These are phyloP conservation scores for Carex scoparia DNA, from an alignment of 176 grass and related monocot genomes.

Conservation along the genomic window DNA sequence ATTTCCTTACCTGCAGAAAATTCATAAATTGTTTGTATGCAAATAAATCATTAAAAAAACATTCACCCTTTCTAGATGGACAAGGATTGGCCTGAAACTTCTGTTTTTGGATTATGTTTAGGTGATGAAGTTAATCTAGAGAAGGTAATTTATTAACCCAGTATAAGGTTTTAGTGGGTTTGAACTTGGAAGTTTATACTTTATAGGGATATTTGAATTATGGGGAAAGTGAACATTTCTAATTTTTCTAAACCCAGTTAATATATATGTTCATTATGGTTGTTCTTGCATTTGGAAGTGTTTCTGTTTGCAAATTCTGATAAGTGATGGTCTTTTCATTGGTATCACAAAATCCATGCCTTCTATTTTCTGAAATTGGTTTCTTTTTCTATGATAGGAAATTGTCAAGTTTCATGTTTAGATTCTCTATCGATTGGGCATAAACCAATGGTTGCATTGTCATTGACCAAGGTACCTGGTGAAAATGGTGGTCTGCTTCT, in stretches of 20 bases:
- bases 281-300: not conserved
- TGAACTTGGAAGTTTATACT: not conserved
- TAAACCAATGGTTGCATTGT: slow-evolving; percentile 98
- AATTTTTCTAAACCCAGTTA: not conserved
- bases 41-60: not conserved
- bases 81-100: not conserved
- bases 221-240: not conserved
- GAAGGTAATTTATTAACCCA: not conserved
- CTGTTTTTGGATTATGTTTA: not conserved
- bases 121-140: not conserved
- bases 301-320: not conserved
- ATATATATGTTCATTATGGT: not conserved
- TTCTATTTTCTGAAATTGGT: not conserved
- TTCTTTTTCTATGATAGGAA: slow-evolving; percentile 35
- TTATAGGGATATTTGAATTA: not conserved
- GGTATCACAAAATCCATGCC: not conserved
- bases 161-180: not conserved
- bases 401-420: slow-evolving; percentile 66
- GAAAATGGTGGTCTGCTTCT: slow-evolving; percentile 51
- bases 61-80: not conserved
- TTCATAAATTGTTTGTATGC: not conserved
- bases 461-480: slow-evolving; percentile 54
- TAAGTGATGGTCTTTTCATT: not conserved
- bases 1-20: not conserved
- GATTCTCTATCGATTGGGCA: slow-evolving; percentile 61